Conservation (phyloP, 768 basidiomycete genomes). For the Leccinum longicurvipes region DNA sequence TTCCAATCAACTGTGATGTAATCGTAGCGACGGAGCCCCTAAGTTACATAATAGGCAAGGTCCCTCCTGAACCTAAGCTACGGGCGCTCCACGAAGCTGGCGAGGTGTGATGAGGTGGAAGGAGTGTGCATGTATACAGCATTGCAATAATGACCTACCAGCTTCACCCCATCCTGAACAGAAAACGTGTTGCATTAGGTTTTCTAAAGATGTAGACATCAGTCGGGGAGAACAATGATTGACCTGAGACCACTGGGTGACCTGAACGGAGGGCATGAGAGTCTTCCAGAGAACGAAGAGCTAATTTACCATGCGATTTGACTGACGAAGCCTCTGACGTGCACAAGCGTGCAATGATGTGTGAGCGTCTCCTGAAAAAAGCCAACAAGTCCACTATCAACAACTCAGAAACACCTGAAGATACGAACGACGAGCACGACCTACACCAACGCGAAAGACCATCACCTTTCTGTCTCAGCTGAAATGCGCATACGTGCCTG, state of each 20-base stretch:
- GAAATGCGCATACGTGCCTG: not conserved
- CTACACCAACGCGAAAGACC: conserved; percentile 44
- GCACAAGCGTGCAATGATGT: conserved; percentile 44
- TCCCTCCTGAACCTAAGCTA: too few species aligned
- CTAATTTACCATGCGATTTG: conserved; percentile 47
- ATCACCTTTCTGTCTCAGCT: conserved; percentile 51
- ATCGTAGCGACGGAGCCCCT: too few species aligned
- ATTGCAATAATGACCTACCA: too few species aligned
- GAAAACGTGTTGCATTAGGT: not conserved
- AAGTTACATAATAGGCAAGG: too few species aligned
- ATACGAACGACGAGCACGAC: conserved; percentile 2
- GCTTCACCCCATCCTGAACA: conserved; percentile 45
- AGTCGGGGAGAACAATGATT: not conserved
- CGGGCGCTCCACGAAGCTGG: too few species aligned
- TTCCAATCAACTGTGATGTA: too few species aligned
- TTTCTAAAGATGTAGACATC: not conserved
- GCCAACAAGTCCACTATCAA: too few species aligned
- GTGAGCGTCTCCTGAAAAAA: conserved; percentile 38
- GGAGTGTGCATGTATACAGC: too few species aligned
- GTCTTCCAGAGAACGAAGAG: not conserved
- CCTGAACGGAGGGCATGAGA: conserved; percentile 24
- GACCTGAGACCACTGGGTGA: conserved; percentile 54
- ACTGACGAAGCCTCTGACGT: conserved; percentile 49
- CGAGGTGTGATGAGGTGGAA: too few species aligned
- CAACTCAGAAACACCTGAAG: not conserved